Percentiles rank a stretch among this genome's conserved stretches.
Evolutionary conservation across 2,329 filamentous ascomycete species (phyloP).

Genomic region (Aspergillus caelatus): DNA sequence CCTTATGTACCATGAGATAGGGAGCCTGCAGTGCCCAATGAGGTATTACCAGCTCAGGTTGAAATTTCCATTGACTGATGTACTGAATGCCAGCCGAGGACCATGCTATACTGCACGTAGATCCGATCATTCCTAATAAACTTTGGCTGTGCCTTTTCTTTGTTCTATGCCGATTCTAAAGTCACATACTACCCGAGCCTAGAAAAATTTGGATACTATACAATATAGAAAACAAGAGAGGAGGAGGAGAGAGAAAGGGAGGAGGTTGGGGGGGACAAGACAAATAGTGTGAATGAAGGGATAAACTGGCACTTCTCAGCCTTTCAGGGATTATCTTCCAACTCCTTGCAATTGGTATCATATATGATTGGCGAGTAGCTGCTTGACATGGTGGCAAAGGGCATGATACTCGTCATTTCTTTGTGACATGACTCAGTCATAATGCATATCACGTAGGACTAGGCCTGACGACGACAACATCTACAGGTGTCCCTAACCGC

Average conservation of each 20-base stretch:
- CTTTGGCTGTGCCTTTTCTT: background rate
- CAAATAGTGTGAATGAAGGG: background rate
- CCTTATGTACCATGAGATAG: background rate
- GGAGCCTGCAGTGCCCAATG: background rate
- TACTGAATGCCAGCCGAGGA: background rate
- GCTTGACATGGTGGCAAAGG: background rate
- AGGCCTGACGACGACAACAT: background rate
- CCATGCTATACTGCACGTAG: constrained; percentile 7
- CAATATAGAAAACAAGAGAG: background rate
- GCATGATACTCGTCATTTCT: constrained; percentile 1
- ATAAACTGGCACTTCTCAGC: background rate
- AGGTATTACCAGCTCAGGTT: constrained; percentile 1
- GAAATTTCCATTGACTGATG: background rate
- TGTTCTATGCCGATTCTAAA: background rate
- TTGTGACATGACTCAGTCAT: background rate
- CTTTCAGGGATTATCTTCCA: background rate
- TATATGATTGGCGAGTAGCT: background rate
- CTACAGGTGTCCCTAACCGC: background rate
- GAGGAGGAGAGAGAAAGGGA: no score
- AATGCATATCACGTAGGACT: background rate
- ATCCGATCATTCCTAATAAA: background rate
- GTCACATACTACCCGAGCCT: background rate
- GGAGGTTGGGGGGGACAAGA: background rate
- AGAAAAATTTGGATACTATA: background rate
- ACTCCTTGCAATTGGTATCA: background rate